Base-by-base conservation (phyloP, 257 asterid genomes). In the Solanum okadae region DNA sequence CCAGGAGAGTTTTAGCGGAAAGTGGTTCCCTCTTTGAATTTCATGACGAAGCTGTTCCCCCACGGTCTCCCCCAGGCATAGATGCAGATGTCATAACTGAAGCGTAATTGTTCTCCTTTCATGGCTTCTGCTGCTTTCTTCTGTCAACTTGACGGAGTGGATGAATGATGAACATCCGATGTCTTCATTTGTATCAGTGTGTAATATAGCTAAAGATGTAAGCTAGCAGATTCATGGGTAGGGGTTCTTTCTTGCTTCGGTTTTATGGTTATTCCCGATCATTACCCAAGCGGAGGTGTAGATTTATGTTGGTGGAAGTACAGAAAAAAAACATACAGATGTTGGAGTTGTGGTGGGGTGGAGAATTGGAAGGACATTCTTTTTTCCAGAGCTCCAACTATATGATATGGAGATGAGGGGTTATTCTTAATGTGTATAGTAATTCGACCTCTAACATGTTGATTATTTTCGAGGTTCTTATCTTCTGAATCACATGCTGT, bases 281-380 rank as follows among this genome's bases (percentile, higher is more conserved):
- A 93, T 92, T 95, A 96, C 96, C 98, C 99, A 96, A 96, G 99
- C 98, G 98, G 96, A 93, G 94, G 93, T 91, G 98, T 94, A 93
- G 87, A 93, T 87, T 91, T 89, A 90, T 87, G 85, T 72, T 70
- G 88, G 85, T 63, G 88, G 85, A 90, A 33, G 87, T 78, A 42
- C 82, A 61, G 88, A 79, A 90, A 46, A 35, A 29, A 22, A 35
- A 27, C 86, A 85, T 33, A 42, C 12, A 86, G 14, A 86, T 25
- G 29, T 76, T 85, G 59, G 76, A 68, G 86, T 10, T 27, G 87
- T 87, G 52, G 15, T 13, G 20, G 72, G 88, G 88, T 82, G 75
- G 89, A 67, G 84, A 73, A 84, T 16, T 90, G 35, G 85, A 79
- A 42, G 85, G 86, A 31, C 38, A 22, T 82, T 87, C 70, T 75